Conservation (phyloP, 768 basidiomycete species). For the Leccinum rimulosum region DNA sequence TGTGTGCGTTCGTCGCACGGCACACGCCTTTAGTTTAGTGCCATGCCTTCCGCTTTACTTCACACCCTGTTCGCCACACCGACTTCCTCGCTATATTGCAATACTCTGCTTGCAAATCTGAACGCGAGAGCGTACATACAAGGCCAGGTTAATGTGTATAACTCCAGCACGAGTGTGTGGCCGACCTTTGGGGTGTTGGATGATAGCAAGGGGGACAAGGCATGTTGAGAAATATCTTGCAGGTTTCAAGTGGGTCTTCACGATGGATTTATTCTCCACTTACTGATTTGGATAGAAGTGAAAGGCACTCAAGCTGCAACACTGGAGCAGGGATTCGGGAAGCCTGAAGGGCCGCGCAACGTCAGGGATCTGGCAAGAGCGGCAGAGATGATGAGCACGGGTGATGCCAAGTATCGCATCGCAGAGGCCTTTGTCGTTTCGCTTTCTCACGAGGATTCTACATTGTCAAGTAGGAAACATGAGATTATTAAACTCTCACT, state of each 20-base stretch:
- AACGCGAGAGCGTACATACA: neutral
- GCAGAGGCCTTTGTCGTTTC: neutral
- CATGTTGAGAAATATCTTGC: neutral
- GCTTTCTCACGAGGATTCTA: neutral
- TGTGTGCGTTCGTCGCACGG: neutral
- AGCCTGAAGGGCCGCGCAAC: neutral
- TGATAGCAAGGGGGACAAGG: no score
- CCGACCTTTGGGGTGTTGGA: no score
- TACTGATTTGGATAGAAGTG: neutral
- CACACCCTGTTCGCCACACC: neutral
- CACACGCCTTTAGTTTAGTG: neutral
- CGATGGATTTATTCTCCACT: neutral
- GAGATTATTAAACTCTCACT: no score
- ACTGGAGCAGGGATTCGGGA: no score
- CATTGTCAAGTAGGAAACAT: neutral
- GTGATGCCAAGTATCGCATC: neutral
- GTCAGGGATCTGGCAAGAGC: neutral
- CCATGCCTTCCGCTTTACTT: neutral
- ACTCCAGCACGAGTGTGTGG: no score
- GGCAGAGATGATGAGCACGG: neutral
- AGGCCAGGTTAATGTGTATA: neutral
- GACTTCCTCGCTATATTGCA: neutral
- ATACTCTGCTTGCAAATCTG: neutral
- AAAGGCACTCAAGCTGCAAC: neutral
- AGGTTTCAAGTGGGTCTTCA: neutral